Base-by-base conservation (phyloP, 345 rosid species). In the Boechera stricta region DNA sequence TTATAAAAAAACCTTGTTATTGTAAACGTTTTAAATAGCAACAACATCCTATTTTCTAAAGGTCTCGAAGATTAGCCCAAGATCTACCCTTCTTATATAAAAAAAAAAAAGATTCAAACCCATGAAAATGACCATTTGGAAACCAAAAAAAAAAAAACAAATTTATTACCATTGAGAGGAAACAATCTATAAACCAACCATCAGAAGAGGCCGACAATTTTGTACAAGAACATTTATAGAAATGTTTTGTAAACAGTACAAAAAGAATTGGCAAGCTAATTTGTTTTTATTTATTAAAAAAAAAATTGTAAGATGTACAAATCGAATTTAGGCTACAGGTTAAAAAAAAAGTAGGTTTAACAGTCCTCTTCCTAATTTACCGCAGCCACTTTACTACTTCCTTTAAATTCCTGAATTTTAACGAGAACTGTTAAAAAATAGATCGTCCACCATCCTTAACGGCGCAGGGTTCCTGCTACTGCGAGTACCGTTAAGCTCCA, bases 381-480 rank as follows among this genome's bases (percentile, higher is more conserved):
- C 70, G 76, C 76, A 55, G 65, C 9, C 64, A 44, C 42, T 38
- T 57, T 7, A 10, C 48, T 42, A 6, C 16, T 5, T 39, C 66
- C 72, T 57, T n/a, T 16, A 11, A 18, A 57, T 71, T 71, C 72
- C 76, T 64, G 72, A 48, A 36, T 71, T 10, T 55, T 77, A 64
- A 77, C 80, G 72, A 60, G 67, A 33, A 65, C 77, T 49, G 81
- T 78, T 72, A 63, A 38, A 71, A 15, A 4, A 68, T 9, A 78
- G 69, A 72, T 67, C 69, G 35, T 49, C 64, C 73, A 52, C 64
- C 73, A 78, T 52, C 64, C 69, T 78, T 66, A 78, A 78, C 77
- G 81, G 77, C 81, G 68, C 69, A 26, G 71, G 38, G 47, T 44
- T 1, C 64, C 2, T 9, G 77, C 77, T 64, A 78, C 2, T 9